phyloP scores from a whole-genome alignment of 2,329 filamentous ascomycete species.

The Cryphonectria carpinicola region DNA sequence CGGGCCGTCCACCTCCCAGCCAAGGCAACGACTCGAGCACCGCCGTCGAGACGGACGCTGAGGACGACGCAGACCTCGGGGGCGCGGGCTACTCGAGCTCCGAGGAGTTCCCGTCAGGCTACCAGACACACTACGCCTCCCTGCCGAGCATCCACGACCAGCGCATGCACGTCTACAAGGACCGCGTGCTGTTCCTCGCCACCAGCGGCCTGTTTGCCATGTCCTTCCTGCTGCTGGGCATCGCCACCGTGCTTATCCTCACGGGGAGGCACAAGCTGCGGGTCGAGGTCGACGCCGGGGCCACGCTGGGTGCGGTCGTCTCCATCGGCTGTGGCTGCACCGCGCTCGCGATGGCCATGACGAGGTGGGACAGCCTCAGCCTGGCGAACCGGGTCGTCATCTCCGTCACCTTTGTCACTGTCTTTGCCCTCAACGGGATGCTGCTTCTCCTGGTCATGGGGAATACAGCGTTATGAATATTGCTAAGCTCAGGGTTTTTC shows the following conservation, averaged over 20 bases:
- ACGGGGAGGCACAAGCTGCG: slow-evolving; percentile 70
- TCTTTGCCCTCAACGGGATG: slow-evolving; percentile 55
- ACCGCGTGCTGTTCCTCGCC: slow-evolving; percentile 58
- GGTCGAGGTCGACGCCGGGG: slow-evolving; percentile 74
- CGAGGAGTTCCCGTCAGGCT: slow-evolving; percentile 55
- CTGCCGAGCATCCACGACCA: slow-evolving; percentile 58
- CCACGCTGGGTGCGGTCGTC: slow-evolving; percentile 69
- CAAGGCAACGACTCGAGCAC: slow-evolving; percentile 31
- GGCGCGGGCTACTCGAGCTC: slow-evolving; percentile 51
- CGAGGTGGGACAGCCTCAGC: slow-evolving; percentile 50
- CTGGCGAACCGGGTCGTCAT: slow-evolving; percentile 50
- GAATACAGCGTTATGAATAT: slow-evolving; percentile 35
- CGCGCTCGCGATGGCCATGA: slow-evolving; percentile 62
- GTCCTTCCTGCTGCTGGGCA: slow-evolving; percentile 64
- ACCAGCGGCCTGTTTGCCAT: slow-evolving; percentile 60
- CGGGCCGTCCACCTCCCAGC: slow-evolving; percentile 38
- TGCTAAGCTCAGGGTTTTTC: too few species aligned
- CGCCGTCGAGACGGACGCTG: slow-evolving; percentile 46
- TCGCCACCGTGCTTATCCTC: slow-evolving; percentile 67
- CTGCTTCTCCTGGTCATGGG: slow-evolving; percentile 56
- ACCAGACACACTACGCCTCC: slow-evolving; percentile 57
- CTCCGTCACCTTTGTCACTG: slow-evolving; percentile 46
- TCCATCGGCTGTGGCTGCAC: slow-evolving; percentile 67
- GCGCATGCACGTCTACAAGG: slow-evolving; percentile 53
- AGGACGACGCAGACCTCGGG: slow-evolving; percentile 43